Conservation (phyloP, 306 rosid species). For the Cucurbita argyrosperma region DNA sequence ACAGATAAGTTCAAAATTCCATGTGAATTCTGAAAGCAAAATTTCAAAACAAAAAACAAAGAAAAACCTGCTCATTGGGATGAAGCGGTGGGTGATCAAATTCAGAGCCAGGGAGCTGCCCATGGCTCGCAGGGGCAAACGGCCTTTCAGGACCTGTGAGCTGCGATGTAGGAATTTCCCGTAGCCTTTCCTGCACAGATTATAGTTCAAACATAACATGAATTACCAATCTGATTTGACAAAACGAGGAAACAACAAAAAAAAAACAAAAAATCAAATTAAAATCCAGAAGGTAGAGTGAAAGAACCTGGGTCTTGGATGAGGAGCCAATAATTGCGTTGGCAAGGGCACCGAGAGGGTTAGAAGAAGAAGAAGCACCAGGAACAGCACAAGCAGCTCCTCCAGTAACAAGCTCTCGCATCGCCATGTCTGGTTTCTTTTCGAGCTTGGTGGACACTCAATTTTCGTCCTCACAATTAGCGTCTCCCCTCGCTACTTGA, state of each 20-base stretch:
- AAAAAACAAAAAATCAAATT: neutral
- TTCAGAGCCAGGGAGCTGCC: slow-evolving; percentile 65
- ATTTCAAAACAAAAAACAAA: neutral
- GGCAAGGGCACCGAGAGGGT: slow-evolving; percentile 86
- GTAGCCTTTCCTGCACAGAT: slow-evolving; percentile 48
- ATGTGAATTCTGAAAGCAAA: neutral
- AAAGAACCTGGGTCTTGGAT: slow-evolving; percentile 55
- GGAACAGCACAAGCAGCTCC: slow-evolving; percentile 79
- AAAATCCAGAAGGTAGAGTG: no score
- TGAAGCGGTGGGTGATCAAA: slow-evolving; percentile 49
- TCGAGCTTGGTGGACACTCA: neutral
- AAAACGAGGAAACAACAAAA: neutral
- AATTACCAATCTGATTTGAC: neutral
- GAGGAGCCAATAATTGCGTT: slow-evolving; percentile 63
- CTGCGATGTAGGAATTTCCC: slow-evolving; percentile 65
- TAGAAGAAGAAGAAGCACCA: slow-evolving; percentile 52
- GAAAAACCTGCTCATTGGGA: slow-evolving; percentile 45
- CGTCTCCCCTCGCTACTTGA: neutral
- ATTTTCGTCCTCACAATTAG: neutral
- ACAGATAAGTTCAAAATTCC: neutral
- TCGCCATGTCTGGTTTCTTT: slow-evolving; percentile 36
- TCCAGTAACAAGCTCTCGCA: slow-evolving; percentile 84
- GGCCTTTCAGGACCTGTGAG: slow-evolving; percentile 33
- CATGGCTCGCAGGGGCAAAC: slow-evolving; percentile 18
- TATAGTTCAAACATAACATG: neutral